Evolutionary conservation across 305 asterid species (phyloP), one percentile per base, ranked within the genome.

Genomic region (Fraxinus sp.): DNA sequence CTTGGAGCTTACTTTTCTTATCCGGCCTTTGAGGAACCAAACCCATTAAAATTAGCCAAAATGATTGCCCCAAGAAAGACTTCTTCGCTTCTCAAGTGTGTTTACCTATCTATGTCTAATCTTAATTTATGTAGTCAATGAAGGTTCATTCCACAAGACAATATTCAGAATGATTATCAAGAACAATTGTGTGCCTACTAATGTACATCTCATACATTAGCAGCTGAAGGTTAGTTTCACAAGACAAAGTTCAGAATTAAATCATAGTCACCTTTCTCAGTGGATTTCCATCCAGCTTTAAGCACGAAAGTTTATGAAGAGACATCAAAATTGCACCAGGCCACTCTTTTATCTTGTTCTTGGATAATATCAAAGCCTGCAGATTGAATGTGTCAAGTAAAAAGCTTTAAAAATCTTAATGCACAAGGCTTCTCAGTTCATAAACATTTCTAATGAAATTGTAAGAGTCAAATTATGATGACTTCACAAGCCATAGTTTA

Each of bases 331-430:
- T 85, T 39, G 86, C 88, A 86, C 94, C 83, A 82, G 98, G 99
- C 98, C 99, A 94, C 84, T 89, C 95, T 86, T 86, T 90, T 44
- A 96, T 94, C 92, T 91, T 96, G 93, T 96, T 96, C 91, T 92
- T 91, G 76, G 99, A 93, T 89, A 96, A 86, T 86, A 93, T 87
- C 85, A 96, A 87, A 37, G 89, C 88, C 99, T 96, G 93, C 89
- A 87, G 71, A 78, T 14, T 44, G 32, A 78, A 79, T 62, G 44
- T 18, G 55, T 71, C 52, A 49, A 84, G 77, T 59, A 83, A 85
- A 83, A 78, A 39, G 73, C 76, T 68, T 71, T 77, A 62, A 46
- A 68, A 28, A 79, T 33, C 78, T 70, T 81, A 32, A 82, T 14
- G 35, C 44, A 35, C 13, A 78, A 55, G 18, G 76, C 80, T 49